These are phyloP conservation scores for Psilocybe tampanensis DNA, from an alignment of 768 basidiomycete genomes.

Conservation along the genomic window DNA sequence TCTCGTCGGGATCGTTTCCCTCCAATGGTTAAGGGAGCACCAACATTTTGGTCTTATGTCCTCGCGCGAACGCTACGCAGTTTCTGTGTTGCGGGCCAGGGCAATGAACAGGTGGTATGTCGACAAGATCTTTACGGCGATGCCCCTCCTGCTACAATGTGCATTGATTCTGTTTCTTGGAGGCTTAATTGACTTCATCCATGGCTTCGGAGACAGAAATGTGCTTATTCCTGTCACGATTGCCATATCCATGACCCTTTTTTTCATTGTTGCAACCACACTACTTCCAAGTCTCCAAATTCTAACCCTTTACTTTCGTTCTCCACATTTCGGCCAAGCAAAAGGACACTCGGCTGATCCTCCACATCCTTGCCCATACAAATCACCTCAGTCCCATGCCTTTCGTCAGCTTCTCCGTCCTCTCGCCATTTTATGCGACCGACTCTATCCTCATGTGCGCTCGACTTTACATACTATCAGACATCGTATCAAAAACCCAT, in stretches of 20 bases:
- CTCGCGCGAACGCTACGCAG: slow-evolving; percentile 9
- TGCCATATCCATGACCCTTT: slow-evolving; percentile 8
- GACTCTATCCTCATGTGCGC: not conserved
- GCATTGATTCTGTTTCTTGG: slow-evolving; percentile 19
- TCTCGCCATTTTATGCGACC: not conserved
- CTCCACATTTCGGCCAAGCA: not conserved
- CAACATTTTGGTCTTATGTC: slow-evolving; percentile 10
- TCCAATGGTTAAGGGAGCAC: slow-evolving; percentile 22
- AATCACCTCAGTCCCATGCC: slow-evolving; percentile 18
- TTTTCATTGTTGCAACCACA: slow-evolving; percentile 16
- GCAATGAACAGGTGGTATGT: slow-evolving; percentile 17
- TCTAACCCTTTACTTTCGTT: slow-evolving; percentile 1
- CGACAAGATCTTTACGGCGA: slow-evolving; percentile 13
- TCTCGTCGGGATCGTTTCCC: slow-evolving; percentile 18
- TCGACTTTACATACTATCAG: not conserved
- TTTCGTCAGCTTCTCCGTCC: not conserved
- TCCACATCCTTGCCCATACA: slow-evolving; percentile 13
- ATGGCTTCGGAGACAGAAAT: slow-evolving; percentile 2
- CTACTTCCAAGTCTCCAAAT: slow-evolving; percentile 11
- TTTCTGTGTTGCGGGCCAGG: slow-evolving; percentile 14
- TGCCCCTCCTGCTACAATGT: slow-evolving; percentile 18
- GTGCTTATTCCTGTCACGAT: slow-evolving; percentile 12
- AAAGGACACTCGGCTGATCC: not conserved
- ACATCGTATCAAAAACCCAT: not conserved
- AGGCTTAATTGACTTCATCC: slow-evolving; percentile 20